phyloP scores from a whole-genome alignment of 1,284 basidiomycete genomes.

The Cutaneotrichosporon mucoides region DNA sequence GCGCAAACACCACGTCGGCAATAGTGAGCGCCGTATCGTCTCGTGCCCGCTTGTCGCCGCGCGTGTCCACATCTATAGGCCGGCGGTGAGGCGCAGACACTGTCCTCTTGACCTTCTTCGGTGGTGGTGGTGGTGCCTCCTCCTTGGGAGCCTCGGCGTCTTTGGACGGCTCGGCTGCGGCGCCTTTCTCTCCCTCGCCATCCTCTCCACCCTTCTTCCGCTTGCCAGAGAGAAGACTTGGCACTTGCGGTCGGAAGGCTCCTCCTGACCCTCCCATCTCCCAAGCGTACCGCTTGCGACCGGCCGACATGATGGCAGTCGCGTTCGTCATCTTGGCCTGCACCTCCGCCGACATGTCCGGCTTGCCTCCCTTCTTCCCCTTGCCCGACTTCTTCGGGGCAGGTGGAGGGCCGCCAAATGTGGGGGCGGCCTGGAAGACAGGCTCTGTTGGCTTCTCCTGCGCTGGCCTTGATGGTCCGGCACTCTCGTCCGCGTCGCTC shows the following conservation, averaged over 20 bases:
- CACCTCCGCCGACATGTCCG: slow-evolving; percentile 36
- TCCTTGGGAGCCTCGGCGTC: background rate
- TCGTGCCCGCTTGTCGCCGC: slow-evolving; percentile 18
- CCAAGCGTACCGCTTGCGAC: slow-evolving; percentile 38
- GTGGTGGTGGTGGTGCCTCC: slow-evolving; percentile 15
- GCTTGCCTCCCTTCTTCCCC: slow-evolving; percentile 13
- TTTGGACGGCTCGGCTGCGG: background rate
- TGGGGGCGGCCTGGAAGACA: slow-evolving; percentile 18
- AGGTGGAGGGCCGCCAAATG: slow-evolving; percentile 20
- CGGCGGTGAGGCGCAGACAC: slow-evolving; percentile 15
- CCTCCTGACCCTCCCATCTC: slow-evolving; percentile 22
- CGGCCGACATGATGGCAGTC: slow-evolving; percentile 23
- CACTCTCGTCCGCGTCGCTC: slow-evolving; percentile 1
- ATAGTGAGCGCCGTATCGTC: slow-evolving; percentile 40
- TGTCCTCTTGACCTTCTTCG: slow-evolving; percentile 16
- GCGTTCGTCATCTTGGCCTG: slow-evolving; percentile 40
- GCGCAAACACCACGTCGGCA: slow-evolving; percentile 40
- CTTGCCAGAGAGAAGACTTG: slow-evolving; percentile 16
- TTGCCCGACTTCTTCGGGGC: slow-evolving; percentile 11
- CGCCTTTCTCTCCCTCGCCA: slow-evolving; percentile 1
- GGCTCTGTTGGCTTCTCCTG: slow-evolving; percentile 8
- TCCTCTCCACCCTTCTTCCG: slow-evolving; percentile 23
- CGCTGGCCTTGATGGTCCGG: background rate
- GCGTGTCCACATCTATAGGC: slow-evolving; percentile 11
- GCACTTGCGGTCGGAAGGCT: slow-evolving; percentile 13